These are phyloP conservation scores for Plectosphaerella sp. DNA, from an alignment of 2,329 filamentous ascomycete species.

Conservation along the genomic window DNA sequence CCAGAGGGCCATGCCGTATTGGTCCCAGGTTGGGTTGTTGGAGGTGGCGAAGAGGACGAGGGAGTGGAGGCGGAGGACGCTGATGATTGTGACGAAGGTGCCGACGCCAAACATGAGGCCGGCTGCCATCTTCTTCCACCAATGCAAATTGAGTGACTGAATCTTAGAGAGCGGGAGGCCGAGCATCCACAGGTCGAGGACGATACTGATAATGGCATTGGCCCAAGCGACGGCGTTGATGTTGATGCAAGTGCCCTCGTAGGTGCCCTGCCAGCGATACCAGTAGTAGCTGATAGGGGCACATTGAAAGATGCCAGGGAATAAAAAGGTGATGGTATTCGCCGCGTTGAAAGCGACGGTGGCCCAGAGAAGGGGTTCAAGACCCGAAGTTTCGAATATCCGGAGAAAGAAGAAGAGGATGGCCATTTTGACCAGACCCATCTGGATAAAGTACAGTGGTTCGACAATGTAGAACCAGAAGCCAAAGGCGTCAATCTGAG, in stretches of 20 bases:
- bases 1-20: slow-evolving; percentile 17
- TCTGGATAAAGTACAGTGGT: slow-evolving; percentile 31
- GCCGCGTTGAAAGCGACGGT: slow-evolving; percentile 24
- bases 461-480: slow-evolving; percentile 27
- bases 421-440: slow-evolving; percentile 33
- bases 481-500: slow-evolving; percentile 18
- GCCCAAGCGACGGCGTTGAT: slow-evolving; percentile 34
- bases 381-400: slow-evolving; percentile 28
- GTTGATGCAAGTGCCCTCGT: slow-evolving; percentile 34
- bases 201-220: slow-evolving; percentile 35
- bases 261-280: slow-evolving; percentile 34
- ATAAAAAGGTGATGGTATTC: slow-evolving; percentile 23
- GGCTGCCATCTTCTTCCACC: slow-evolving; percentile 37
- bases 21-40: slow-evolving; percentile 11
- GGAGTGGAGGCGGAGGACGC: slow-evolving; percentile 13
- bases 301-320: slow-evolving; percentile 31
- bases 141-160: slow-evolving; percentile 24
- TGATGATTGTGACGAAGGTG: slow-evolving; percentile 21
- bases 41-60: slow-evolving; percentile 10
- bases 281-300: slow-evolving; percentile 34
- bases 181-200: slow-evolving; percentile 37
- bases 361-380: slow-evolving; percentile 24
- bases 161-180: slow-evolving; percentile 33
- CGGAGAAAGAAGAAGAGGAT: slow-evolving; percentile 36
- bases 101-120: slow-evolving; percentile 39